Evolutionary conservation across 1,284 basidiomycete genomes (phyloP).

Genomic region (Sanghuangporus weigelae): DNA sequence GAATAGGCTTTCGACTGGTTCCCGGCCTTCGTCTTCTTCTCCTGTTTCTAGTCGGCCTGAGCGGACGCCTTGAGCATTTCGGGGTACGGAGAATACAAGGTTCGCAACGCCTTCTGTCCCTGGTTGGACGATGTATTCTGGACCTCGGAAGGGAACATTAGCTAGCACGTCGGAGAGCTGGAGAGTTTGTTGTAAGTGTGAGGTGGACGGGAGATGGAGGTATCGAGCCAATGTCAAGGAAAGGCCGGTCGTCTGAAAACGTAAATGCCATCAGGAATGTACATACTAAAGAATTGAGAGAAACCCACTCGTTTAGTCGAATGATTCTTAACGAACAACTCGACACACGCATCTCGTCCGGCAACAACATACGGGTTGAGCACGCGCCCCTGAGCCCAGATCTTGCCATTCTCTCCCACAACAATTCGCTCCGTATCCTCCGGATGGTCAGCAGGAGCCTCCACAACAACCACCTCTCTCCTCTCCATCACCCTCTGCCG

Average conservation of each 20-base stretch:
- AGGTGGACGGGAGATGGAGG: constrained; percentile 46
- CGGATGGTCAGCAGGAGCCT: constrained; percentile 38
- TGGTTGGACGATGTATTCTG: constrained; percentile 65
- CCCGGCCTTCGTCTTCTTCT: constrained; percentile 33
- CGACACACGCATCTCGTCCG: constrained; percentile 63
- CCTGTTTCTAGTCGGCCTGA: constrained; percentile 45
- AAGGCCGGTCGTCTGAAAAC: constrained; percentile 57
- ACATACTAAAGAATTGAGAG: constrained; percentile 9
- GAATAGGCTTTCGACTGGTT: constrained; percentile 49
- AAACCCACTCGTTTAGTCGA: constrained; percentile 60
- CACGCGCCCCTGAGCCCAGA: constrained; percentile 66
- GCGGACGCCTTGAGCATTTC: constrained; percentile 51
- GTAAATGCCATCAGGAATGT: neutral
- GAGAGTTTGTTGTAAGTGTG: constrained; percentile 37
- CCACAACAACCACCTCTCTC: constrained; percentile 59
- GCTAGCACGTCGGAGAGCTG: constrained; percentile 63
- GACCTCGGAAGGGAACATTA: constrained; percentile 60
- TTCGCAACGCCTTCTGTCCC: constrained; percentile 70
- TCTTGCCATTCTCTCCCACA: constrained; percentile 69
- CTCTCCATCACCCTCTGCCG: constrained; percentile 57
- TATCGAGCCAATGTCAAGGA: constrained; percentile 52
- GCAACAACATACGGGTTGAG: constrained; percentile 58
- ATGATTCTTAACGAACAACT: constrained; percentile 74
- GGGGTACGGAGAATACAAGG: constrained; percentile 70
- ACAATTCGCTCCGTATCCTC: constrained; percentile 48